Conservation (phyloP, 23 red algal genomes). For the Agarophyton chilense region DNA sequence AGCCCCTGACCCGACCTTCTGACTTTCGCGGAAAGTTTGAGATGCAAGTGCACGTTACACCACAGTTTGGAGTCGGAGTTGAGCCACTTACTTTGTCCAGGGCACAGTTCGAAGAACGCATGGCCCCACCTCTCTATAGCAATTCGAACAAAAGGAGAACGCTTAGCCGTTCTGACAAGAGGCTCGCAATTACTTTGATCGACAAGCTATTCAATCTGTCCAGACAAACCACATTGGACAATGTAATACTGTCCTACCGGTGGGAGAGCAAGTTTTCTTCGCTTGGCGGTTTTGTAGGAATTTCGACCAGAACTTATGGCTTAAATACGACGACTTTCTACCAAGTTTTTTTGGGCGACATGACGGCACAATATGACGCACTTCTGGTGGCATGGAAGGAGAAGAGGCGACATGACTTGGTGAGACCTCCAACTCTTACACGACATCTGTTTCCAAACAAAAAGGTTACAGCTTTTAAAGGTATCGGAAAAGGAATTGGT, state of each 20-base stretch:
- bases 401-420: slow-evolving; percentile 35
- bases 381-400: slow-evolving; percentile 49
- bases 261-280: slow-evolving; percentile 58
- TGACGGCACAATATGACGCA: slow-evolving; percentile 36
- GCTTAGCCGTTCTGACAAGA: background rate
- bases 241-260: slow-evolving; percentile 7
- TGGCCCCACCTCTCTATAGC: slow-evolving; percentile 4
- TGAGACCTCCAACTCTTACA: slow-evolving; percentile 15
- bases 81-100: background rate
- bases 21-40: slow-evolving; percentile 34
- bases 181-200: background rate
- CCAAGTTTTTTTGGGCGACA: background rate
- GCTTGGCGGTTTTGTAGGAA: background rate
- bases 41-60: slow-evolving; percentile 20
- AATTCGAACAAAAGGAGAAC: background rate
- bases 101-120: background rate
- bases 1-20: slow-evolving; percentile 14
- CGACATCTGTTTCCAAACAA: slow-evolving; percentile 21
- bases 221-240: background rate
- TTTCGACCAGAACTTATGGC: background rate
- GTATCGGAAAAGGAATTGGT: slow-evolving; percentile 7
- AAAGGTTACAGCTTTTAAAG: slow-evolving; percentile 21
- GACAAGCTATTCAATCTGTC: background rate
- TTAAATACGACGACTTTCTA: background rate
- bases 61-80: slow-evolving; percentile 13